Evolutionary conservation across 257 asterid genomes (phyloP).

Genomic region (Hygrophila difformis): DNA sequence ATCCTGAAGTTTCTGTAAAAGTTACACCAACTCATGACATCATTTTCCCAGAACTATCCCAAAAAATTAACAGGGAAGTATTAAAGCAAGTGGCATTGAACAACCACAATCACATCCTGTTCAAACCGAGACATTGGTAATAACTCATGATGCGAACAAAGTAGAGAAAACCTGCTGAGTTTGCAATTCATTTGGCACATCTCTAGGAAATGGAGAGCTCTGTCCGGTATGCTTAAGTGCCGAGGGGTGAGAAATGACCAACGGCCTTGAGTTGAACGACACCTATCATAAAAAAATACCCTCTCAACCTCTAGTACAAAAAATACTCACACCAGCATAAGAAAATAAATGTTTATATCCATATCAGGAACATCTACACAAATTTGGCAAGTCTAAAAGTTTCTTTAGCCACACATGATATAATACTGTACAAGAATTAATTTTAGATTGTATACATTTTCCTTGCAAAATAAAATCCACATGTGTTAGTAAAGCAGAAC

Average conservation of each 20-base stretch:
- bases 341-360: too few relatives aligned
- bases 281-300: slow-evolving; percentile 12
- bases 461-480: too few relatives aligned
- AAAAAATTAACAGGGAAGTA: slow-evolving; percentile 1
- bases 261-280: slow-evolving; percentile 18
- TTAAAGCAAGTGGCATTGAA: neutral
- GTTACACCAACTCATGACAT: slow-evolving; percentile 5
- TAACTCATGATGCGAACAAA: neutral
- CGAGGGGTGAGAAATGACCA: slow-evolving; percentile 21
- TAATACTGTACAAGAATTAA: too few relatives aligned
- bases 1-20: slow-evolving; percentile 59
- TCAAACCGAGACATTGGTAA: neutral
- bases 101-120: slow-evolving; percentile 5
- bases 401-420: too few relatives aligned
- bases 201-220: slow-evolving; percentile 16
- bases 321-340: neutral
- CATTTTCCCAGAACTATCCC: neutral
- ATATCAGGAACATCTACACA: too few relatives aligned
- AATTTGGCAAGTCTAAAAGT: too few relatives aligned
- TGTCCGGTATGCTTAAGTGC: slow-evolving; percentile 18
- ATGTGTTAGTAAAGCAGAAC: too few relatives aligned
- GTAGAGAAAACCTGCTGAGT: slow-evolving; percentile 34
- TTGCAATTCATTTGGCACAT: slow-evolving; percentile 22
- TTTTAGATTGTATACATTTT: too few relatives aligned
- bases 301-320: neutral